These are phyloP conservation scores for Calycina herbarum DNA, from an alignment of 2,329 filamentous ascomycete genomes.

Conservation along the genomic window DNA sequence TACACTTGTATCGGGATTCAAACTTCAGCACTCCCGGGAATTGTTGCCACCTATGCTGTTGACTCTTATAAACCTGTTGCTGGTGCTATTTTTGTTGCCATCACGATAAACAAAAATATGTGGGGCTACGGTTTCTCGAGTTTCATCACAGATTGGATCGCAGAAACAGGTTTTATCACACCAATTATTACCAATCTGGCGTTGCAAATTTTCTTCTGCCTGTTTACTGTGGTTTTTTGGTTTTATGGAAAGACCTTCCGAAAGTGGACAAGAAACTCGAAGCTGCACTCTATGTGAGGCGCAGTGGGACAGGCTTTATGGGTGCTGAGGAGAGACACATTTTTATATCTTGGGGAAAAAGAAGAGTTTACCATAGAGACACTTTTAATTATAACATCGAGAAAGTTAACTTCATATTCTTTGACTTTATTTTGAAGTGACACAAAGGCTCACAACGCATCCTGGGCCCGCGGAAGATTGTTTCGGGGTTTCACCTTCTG, in stretches of 20 bases:
- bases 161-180: slow-evolving; percentile 49
- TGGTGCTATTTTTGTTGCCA: slow-evolving; percentile 57
- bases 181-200: slow-evolving; percentile 62
- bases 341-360: no score
- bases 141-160: slow-evolving; percentile 55
- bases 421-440: no score
- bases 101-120: slow-evolving; percentile 64
- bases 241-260: slow-evolving; percentile 59
- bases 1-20: slow-evolving; percentile 57
- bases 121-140: slow-evolving; percentile 62
- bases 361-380: no score
- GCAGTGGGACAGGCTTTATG: neutral
- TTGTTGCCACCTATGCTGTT: slow-evolving; percentile 61
- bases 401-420: no score
- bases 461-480: no score
- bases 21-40: slow-evolving; percentile 58
- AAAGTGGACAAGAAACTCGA: slow-evolving; percentile 54
- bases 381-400: no score
- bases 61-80: slow-evolving; percentile 64
- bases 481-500: no score
- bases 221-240: slow-evolving; percentile 53
- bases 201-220: slow-evolving; percentile 53
- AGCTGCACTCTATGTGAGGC: slow-evolving; percentile 52
- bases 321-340: no score
- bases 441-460: no score